Conservation (phyloP, 148 eudicot species). For the Simmondsia chinensis region DNA sequence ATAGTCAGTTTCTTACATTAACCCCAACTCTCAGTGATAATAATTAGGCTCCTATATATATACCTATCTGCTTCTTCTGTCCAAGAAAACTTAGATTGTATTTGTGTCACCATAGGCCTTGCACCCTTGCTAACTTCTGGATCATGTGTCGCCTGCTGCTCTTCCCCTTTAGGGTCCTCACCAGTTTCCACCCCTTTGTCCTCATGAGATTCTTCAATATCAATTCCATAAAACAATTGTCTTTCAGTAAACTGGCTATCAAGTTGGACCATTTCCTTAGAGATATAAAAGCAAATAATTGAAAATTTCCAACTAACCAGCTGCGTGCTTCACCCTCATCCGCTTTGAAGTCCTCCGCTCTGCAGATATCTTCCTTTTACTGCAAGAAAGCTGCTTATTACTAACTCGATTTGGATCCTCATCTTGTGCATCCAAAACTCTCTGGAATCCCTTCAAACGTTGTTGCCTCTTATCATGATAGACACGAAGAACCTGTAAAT, state of each 20-base stretch:
- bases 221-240: slow-evolving; percentile 8
- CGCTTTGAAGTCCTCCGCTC: slow-evolving; percentile 26
- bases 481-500: slow-evolving; percentile 84
- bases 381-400: slow-evolving; percentile 18
- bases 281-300: not conserved
- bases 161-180: slow-evolving; percentile 23
- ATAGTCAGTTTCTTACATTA: no score
- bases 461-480: slow-evolving; percentile 69
- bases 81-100: slow-evolving; percentile 56
- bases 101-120: slow-evolving; percentile 38
- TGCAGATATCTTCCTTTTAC: slow-evolving; percentile 44
- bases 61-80: slow-evolving; percentile 86
- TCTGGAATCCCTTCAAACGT: slow-evolving; percentile 32
- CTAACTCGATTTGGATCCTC: slow-evolving; percentile 22
- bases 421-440: slow-evolving; percentile 24
- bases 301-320: slow-evolving; percentile 16
- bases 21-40: no score
- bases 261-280: not conserved
- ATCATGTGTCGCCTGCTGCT: slow-evolving; percentile 25
- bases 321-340: slow-evolving; percentile 11
- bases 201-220: slow-evolving; percentile 18
- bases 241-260: slow-evolving; percentile 12
- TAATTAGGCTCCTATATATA: slow-evolving; percentile 3
- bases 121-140: slow-evolving; percentile 39
- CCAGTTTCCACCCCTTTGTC: slow-evolving; percentile 20